Conservation (phyloP, 2,329 filamentous ascomycete species). For the Shiraia bambusicola region DNA sequence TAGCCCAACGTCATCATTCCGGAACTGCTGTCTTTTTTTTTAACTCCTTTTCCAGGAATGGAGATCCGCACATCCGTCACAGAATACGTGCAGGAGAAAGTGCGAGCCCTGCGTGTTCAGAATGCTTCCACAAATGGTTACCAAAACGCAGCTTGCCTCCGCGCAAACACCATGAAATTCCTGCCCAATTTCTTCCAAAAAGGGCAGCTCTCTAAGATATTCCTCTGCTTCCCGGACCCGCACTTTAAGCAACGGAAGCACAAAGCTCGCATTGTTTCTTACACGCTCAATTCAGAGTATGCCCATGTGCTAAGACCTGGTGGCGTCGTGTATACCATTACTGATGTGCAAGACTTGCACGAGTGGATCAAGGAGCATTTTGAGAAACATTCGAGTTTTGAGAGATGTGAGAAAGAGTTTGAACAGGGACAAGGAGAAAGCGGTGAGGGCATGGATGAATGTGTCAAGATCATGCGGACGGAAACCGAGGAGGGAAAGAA, state of each 20-base stretch:
- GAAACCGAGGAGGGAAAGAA: constrained; percentile 99
- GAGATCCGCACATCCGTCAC: constrained; percentile 91
- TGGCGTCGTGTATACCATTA: constrained; percentile 92
- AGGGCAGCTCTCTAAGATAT: constrained; percentile 82
- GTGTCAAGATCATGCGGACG: constrained; percentile 71
- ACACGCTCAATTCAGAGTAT: constrained; percentile 88
- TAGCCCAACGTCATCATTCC: no score
- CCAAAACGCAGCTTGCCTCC: constrained; percentile 85
- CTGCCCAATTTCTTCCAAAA: constrained; percentile 94
- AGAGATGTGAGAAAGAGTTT: constrained; percentile 58
- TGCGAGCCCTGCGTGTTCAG: constrained; percentile 75
- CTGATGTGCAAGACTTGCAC: constrained; percentile 92
- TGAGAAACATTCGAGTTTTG: constrained; percentile 74
- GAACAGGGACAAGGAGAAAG: constrained; percentile 66
- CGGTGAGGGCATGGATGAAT: constrained; percentile 68
- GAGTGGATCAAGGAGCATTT: constrained; percentile 92
- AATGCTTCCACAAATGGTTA: constrained; percentile 59
- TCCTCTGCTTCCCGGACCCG: constrained; percentile 97
- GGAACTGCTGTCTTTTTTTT: not conserved
- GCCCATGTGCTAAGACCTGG: constrained; percentile 82
- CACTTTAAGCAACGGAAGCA: constrained; percentile 98
- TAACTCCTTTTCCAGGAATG: constrained; percentile 61
- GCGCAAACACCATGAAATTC: constrained; percentile 98
- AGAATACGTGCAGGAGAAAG: constrained; percentile 85
- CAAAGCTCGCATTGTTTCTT: constrained; percentile 91